Evolutionary conservation across 2,329 filamentous ascomycete species (phyloP).

Genomic region (Aspergillus melleus): DNA sequence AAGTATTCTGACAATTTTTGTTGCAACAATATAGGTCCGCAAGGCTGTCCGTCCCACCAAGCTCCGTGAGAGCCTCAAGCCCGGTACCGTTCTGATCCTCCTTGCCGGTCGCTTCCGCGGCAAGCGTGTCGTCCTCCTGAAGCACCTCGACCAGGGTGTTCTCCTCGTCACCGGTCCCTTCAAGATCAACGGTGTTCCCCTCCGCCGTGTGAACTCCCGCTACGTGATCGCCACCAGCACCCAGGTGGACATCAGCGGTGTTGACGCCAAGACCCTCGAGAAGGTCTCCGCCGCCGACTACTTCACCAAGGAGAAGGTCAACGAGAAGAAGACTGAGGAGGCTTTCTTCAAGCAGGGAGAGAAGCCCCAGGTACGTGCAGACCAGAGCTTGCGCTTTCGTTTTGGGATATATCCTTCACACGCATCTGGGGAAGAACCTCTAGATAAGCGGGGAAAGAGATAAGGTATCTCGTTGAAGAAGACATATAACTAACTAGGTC

Average conservation of each 20-base stretch:
- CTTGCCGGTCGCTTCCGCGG: slow-evolving; percentile 99
- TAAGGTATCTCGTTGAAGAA: not conserved
- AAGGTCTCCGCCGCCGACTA: slow-evolving; percentile 90
- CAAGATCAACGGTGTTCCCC: slow-evolving; percentile 99
- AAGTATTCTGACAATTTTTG: slow-evolving; percentile 26
- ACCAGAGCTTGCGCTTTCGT: not conserved
- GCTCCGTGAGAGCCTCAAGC: slow-evolving; percentile 84
- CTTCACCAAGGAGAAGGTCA: slow-evolving; percentile 91
- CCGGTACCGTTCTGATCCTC: slow-evolving; percentile 96
- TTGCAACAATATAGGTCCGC: slow-evolving; percentile 68
- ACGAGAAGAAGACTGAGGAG: slow-evolving; percentile 95
- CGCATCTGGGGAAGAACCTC: not conserved
- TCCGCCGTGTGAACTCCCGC: slow-evolving; percentile 67
- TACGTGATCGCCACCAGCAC: slow-evolving; percentile 54
- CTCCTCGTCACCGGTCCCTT: slow-evolving; percentile 99
- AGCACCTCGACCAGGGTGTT: slow-evolving; percentile 94
- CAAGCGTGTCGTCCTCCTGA: slow-evolving; percentile 99
- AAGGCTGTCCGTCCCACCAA: slow-evolving; percentile 88
- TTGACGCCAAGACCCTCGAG: slow-evolving; percentile 70
- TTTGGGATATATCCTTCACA: not conserved
- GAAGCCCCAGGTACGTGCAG: slow-evolving; percentile 81
- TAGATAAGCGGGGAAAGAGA: not conserved
- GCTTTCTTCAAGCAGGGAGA: slow-evolving; percentile 99
- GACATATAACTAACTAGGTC: not conserved
- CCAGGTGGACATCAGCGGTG: slow-evolving; percentile 65